Evolutionary conservation across 345 rosid genomes (phyloP).

Genomic region (Camelina neglecta): DNA sequence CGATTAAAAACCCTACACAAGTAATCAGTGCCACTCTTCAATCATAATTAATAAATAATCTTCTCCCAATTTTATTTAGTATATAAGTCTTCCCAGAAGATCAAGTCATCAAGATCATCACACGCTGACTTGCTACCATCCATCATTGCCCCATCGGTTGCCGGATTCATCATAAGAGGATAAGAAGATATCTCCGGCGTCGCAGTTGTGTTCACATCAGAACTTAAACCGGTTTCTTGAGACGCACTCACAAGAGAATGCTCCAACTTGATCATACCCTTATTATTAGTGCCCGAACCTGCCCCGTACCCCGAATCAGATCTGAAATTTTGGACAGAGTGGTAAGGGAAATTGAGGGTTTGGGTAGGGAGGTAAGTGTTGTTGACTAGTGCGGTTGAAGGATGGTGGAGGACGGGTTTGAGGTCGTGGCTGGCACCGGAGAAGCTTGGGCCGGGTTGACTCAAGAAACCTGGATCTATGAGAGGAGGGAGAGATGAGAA

Average conservation of each 20-base stretch:
- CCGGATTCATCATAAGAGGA: conserved; percentile 20
- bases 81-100: conserved; percentile 38
- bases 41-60: conserved; percentile 29
- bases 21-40: conserved; percentile 37
- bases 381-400: conserved; percentile 46
- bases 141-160: conserved; percentile 24
- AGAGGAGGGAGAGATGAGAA: conserved; percentile 42
- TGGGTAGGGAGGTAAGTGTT: conserved; percentile 83
- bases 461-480: conserved; percentile 38
- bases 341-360: conserved; percentile 41
- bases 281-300: conserved; percentile 30
- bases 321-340: conserved; percentile 39
- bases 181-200: conserved; percentile 58
- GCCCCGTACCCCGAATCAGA: conserved; percentile 44
- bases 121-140: conserved; percentile 34
- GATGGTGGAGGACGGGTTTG: conserved; percentile 48
- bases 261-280: conserved; percentile 42
- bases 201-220: conserved; percentile 51
- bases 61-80: conserved; percentile 21
- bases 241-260: conserved; percentile 51
- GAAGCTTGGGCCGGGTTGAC: conserved; percentile 42
- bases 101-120: conserved; percentile 40
- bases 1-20: conserved; percentile 23
- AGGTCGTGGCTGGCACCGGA: conserved; percentile 24
- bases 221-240: conserved; percentile 59